Evolutionary conservation across 768 basidiomycete species (phyloP), one percentile per base, ranked within the genome.

Genomic region (Kwoniella dejecticola): DNA sequence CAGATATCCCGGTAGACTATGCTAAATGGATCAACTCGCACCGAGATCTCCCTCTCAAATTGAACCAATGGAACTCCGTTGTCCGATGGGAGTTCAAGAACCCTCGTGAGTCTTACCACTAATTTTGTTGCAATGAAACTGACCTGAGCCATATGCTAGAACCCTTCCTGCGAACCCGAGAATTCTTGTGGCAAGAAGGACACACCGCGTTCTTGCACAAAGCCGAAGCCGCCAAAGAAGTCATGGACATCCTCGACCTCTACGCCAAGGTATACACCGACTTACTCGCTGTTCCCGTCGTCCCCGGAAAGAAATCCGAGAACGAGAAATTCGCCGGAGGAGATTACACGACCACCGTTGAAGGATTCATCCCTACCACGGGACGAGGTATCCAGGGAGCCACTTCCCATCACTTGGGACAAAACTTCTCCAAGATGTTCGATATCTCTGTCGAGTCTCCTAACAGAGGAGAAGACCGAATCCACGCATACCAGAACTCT

Each of bases 21-120:
- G 88, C 95, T 60, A 98, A 97, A 81, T 99, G 96, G 96, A 91
- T 99, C 78, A 89, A 93, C 76, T 90, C 88, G 63, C 89, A 99
- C 80, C 90, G 96, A 60, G 96, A 99, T 77, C 87, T 99, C 48
- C 96, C 96, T 2, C 82, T 99, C 71, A 96, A 95, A 79, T 84
- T 98, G 47, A 99, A 98, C 81, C 89, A 97, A 79, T 99, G 96
- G 96, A 99, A 99, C 82, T 92, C 88, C 67, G 93, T 99, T 70
- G 96, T 99, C 30, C 88, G 96, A 60, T 99, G 96, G 96, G 95
- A 99, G 79, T 99, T 99, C 84, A 99, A 99, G 82, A 94, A 94
- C 79, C 95, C 95, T 60, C 94, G 89, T 90, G 63, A 76, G 87
- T 81, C 45, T 13, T 21, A 6, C 46, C 10, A 24, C 15, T 30